phyloP scores from a whole-genome alignment of 768 basidiomycete genomes.

The Cyclocybe aegerita region DNA sequence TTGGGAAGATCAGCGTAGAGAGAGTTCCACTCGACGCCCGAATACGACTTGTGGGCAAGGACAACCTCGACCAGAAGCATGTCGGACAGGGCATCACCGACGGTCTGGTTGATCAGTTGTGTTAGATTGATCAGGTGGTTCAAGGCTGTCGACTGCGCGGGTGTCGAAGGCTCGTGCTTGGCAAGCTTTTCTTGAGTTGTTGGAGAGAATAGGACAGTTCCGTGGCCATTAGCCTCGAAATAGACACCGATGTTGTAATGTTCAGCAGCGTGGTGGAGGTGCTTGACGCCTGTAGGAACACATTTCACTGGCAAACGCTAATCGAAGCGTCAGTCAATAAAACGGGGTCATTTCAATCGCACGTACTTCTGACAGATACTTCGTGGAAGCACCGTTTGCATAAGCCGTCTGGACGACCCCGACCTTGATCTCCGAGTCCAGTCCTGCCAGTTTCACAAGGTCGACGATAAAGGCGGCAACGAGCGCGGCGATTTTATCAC shows the following conservation, averaged over 20 bases:
- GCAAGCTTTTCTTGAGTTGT: conserved; percentile 62
- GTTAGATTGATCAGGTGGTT: conserved; percentile 76
- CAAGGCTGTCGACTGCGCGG: conserved; percentile 79
- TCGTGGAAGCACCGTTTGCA: conserved; percentile 96
- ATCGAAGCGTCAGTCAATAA: not conserved
- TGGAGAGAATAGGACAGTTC: conserved; percentile 92
- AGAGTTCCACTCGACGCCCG: conserved; percentile 85
- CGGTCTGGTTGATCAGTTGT: conserved; percentile 93
- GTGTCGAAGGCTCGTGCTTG: conserved; percentile 70
- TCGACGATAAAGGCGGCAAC: conserved; percentile 93
- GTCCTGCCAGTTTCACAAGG: conserved; percentile 80
- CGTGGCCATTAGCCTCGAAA: conserved; percentile 99
- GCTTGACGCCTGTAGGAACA: conserved; percentile 95
- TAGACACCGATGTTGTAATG: conserved; percentile 96
- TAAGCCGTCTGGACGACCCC: conserved; percentile 99
- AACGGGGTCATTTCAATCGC: no score
- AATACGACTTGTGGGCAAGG: conserved; percentile 85
- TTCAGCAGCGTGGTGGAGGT: conserved; percentile 96
- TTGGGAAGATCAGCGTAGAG: conserved; percentile 94
- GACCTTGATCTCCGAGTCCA: conserved; percentile 76
- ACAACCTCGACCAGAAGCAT: conserved; percentile 94
- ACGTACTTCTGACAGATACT: conserved; percentile 76
- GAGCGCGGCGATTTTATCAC: conserved; percentile 95
- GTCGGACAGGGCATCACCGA: conserved; percentile 95
- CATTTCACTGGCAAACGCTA: conserved; percentile 94